Evolutionary conservation across 176 grass and related monocot genomes (phyloP).

Genomic region (Pharus latifolius): DNA sequence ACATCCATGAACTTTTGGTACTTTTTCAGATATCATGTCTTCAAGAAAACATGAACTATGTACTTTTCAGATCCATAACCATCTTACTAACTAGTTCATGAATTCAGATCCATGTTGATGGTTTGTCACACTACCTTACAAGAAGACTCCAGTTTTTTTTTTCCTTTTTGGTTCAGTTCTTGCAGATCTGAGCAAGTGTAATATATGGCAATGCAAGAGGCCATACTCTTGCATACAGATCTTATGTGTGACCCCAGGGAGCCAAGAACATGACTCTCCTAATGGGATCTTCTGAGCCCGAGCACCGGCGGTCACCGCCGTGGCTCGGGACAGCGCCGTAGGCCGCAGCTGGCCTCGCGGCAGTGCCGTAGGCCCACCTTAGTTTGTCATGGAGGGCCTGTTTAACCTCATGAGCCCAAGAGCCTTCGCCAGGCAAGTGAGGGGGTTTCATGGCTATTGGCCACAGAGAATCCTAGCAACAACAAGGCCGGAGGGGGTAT

Average conservation of each 20-base stretch:
- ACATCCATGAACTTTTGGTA: conserved; percentile 13
- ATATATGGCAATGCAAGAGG: background rate
- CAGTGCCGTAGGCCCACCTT: conserved; percentile 18
- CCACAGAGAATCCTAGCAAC: background rate
- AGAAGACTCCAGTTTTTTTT: conserved; percentile 9
- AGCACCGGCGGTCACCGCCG: conserved; percentile 46
- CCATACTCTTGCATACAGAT: conserved; percentile 14
- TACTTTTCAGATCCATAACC: conserved; percentile 5
- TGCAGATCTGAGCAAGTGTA: conserved; percentile 26
- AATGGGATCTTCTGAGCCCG: conserved; percentile 56
- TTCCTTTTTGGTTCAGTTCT: conserved; percentile 27
- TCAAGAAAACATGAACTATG: conserved; percentile 19
- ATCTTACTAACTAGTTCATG: conserved; percentile 7
- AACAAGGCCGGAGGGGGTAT: background rate
- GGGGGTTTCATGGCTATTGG: conserved; percentile 48
- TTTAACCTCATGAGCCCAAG: conserved; percentile 70
- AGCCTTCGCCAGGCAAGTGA: conserved; percentile 40
- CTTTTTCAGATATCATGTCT: background rate
- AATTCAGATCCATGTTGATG: conserved; percentile 37
- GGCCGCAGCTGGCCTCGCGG: conserved; percentile 13
- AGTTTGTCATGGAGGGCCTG: conserved; percentile 81
- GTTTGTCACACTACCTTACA: conserved; percentile 12
- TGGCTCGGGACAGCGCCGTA: background rate
- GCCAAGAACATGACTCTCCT: conserved; percentile 96
- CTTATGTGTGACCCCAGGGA: conserved; percentile 83